Evolutionary conservation across 805 yeast genomes (phyloP), one percentile per base, ranked within the genome.

Genomic region (Aciculoconidium aculeatum): DNA sequence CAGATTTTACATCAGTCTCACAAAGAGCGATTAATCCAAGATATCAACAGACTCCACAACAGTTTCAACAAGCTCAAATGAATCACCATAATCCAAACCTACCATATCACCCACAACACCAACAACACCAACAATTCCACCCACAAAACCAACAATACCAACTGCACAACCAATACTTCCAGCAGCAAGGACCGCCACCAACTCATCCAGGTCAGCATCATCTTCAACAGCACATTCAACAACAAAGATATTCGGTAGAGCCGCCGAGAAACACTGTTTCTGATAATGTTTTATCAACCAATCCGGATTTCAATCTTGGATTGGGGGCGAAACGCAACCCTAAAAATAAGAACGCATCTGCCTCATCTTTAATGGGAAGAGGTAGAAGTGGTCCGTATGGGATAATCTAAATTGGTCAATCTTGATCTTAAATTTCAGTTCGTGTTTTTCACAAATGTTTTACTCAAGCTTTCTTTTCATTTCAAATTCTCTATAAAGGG

Each of bases 1-100:
- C 90, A 1, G 80, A 78, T 45, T 79, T 82, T 53, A 81, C 92
- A 1, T 77, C 86, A 30, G 83, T 82, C 2, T 79, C 88, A 6
- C 90, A 81, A 53, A 64, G 90, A 49, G 87, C 78, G 15, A 67
- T 75, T 10, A 81, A 81, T 44, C 83, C 81, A 11, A 55, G 61
- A 15, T 76, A 72, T 41, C 33, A 45, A 23, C 40, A 35, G 22
- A 34, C 28, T 11, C 42, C 33, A 9, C 39, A 25, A n/a, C 47
- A 27, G 25, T 36, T 27, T 17, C 44, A 35, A 10, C 31, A 30
- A 6, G 37, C 34, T 19, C 27, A 8, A 15, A 28, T 13, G 19
- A 8, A 18, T 8, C 21, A 18, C 10, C 21, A n/a, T n/a, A 18
- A 18, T 18, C 8, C 8, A 8, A 8, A 18, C 8, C 10, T 8